Percentiles rank a stretch among this genome's conserved stretches.
These are phyloP conservation scores for Syncephalastrum monosporum DNA, from an alignment of 371 early-diverging fungal genomes.

Conservation along the genomic window DNA sequence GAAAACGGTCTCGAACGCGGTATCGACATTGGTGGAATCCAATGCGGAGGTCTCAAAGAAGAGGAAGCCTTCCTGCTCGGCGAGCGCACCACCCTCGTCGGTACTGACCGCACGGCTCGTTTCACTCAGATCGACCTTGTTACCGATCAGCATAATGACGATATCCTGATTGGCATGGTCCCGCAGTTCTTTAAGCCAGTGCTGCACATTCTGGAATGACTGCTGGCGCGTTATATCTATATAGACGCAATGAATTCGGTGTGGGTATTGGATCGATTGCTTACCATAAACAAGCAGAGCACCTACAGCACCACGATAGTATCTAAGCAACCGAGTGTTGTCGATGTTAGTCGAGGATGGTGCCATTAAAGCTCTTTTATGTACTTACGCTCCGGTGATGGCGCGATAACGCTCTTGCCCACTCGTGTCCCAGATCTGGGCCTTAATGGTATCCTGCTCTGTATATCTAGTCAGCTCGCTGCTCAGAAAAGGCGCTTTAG, in stretches of 20 bases:
- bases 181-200: slow-evolving; percentile 98
- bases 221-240: slow-evolving; percentile 95
- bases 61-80: slow-evolving; percentile 79
- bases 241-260: slow-evolving; percentile 1
- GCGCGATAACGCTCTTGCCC: slow-evolving; percentile 84
- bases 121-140: slow-evolving; percentile 97
- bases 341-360: background rate
- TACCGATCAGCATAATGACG: slow-evolving; percentile 98
- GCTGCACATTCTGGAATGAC: slow-evolving; percentile 88
- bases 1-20: slow-evolving; percentile 54
- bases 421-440: slow-evolving; percentile 93
- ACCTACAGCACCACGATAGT: slow-evolving; percentile 44
- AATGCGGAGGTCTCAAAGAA: slow-evolving; percentile 96
- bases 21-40: slow-evolving; percentile 87
- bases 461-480: background rate
- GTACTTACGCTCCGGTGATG: slow-evolving; percentile 65
- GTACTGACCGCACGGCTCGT: slow-evolving; percentile 75
- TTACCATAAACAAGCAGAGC: slow-evolving; percentile 42
- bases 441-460: slow-evolving; percentile 58
- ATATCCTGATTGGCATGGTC: slow-evolving; percentile 93
- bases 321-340: slow-evolving; percentile 8
- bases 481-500: background rate
- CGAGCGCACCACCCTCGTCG: slow-evolving; percentile 90
- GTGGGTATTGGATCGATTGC: background rate
- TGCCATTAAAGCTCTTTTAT: background rate